Evolutionary conservation across 1,284 basidiomycete genomes (phyloP).

Genomic region (Porogramme epimiltina): DNA sequence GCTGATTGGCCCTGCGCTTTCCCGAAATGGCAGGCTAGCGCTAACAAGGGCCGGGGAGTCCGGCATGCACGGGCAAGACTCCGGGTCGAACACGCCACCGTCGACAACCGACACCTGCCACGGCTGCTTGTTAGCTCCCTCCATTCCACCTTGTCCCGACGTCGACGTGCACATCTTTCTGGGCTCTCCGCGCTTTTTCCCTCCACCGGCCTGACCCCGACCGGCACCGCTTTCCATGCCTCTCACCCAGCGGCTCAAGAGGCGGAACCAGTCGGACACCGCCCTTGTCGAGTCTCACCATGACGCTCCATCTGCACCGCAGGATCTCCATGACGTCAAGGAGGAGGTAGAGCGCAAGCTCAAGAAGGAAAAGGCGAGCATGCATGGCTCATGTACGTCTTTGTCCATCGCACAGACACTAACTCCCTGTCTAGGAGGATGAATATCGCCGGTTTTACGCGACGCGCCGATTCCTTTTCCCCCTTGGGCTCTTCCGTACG

Average conservation of each 20-base stretch:
- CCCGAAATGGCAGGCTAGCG: too few species aligned
- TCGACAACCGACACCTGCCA: too few species aligned
- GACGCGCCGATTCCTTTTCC: conserved; percentile 46
- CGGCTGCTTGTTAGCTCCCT: too few species aligned
- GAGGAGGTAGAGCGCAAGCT: conserved; percentile 12
- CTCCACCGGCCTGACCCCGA: background rate
- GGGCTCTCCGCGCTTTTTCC: background rate
- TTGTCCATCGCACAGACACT: background rate
- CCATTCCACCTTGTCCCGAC: too few species aligned
- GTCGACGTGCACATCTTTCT: too few species aligned
- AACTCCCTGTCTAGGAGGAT: background rate
- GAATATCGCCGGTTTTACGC: conserved; percentile 31
- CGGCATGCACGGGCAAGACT: too few species aligned
- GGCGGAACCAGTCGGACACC: conserved; percentile 19
- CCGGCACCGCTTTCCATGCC: conserved; percentile 10
- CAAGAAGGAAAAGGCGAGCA: conserved; percentile 2
- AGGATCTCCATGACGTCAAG: conserved; percentile 7
- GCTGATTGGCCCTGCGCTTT: too few species aligned
- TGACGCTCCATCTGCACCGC: background rate
- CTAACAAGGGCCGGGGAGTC: too few species aligned
- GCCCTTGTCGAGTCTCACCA: conserved; percentile 6
- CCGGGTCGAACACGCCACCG: too few species aligned
- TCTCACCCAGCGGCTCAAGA: conserved; percentile 15
- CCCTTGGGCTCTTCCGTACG: conserved; percentile 49
- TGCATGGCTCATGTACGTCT: too few species aligned